phyloP scores from a whole-genome alignment of 371 early-diverging fungal species.

The Mortierella polycephala region DNA sequence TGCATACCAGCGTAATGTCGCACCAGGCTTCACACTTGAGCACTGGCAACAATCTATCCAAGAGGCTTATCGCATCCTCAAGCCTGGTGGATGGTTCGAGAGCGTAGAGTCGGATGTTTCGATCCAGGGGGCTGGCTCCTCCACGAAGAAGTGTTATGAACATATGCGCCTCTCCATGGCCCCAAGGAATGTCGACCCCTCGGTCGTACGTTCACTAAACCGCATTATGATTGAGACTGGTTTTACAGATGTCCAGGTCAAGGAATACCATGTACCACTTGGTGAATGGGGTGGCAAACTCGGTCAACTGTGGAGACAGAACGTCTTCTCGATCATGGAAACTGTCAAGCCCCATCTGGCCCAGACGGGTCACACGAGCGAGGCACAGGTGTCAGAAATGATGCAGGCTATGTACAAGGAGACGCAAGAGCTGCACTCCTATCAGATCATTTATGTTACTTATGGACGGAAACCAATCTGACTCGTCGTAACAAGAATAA shows the following conservation, averaged over 20 bases:
- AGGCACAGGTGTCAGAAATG: conserved; percentile 31
- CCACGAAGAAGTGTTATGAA: conserved; percentile 25
- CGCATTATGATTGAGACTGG: conserved; percentile 30
- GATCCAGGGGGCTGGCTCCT: conserved; percentile 38
- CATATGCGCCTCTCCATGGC: conserved; percentile 39
- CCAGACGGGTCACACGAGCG: conserved; percentile 24
- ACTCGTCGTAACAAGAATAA: not conserved
- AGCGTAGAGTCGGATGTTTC: conserved; percentile 38
- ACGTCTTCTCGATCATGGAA: conserved; percentile 32
- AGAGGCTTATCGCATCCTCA: conserved; percentile 42
- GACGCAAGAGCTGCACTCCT: conserved; percentile 14
- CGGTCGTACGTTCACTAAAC: conserved; percentile 18
- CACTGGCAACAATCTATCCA: conserved; percentile 41
- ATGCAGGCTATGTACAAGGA: conserved; percentile 15
- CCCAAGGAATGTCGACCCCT: conserved; percentile 28
- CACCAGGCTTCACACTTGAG: conserved; percentile 55
- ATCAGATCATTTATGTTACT: conserved; percentile 45
- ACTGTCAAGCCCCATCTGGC: conserved; percentile 36
- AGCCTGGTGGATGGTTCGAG: conserved; percentile 53
- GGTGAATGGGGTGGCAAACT: conserved; percentile 42
- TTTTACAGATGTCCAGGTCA: conserved; percentile 35
- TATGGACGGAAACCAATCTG: conserved; percentile 38
- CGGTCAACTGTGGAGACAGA: conserved; percentile 48
- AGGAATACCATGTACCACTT: conserved; percentile 38
- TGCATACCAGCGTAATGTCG: conserved; percentile 52